These are phyloP conservation scores for Casaregolazyma suthepensis DNA, from an alignment of 1,139 yeast species.

Conservation along the genomic window DNA sequence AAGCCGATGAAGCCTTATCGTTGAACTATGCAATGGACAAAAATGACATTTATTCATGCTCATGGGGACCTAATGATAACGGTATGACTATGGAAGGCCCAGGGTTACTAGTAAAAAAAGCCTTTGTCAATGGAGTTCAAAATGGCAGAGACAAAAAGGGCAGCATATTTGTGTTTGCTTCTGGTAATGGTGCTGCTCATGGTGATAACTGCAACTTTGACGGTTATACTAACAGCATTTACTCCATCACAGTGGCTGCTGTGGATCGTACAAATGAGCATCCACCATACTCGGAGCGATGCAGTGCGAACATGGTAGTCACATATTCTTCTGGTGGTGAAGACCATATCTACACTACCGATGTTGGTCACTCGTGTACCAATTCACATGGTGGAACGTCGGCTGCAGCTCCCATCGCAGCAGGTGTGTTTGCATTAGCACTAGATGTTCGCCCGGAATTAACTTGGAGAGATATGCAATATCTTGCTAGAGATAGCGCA, in stretches of 20 bases:
- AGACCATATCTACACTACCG: conserved; percentile 89
- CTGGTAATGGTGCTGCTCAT: conserved; percentile 83
- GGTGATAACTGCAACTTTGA: conserved; percentile 95
- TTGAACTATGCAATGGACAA: conserved; percentile 67
- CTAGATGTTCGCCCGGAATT: conserved; percentile 76
- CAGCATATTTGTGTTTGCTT: conserved; percentile 87
- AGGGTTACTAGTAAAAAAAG: conserved; percentile 66
- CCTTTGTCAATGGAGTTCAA: conserved; percentile 76
- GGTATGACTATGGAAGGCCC: conserved; percentile 87
- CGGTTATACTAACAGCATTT: conserved; percentile 94
- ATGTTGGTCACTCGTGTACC: conserved; percentile 63
- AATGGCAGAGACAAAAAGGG: conserved; percentile 83
- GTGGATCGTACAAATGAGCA: conserved; percentile 79
- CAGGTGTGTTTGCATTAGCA: conserved; percentile 83
- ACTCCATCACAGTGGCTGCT: conserved; percentile 93
- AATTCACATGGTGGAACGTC: conserved; percentile 90
- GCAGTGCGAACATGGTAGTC: conserved; percentile 94
- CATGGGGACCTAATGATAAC: conserved; percentile 98
- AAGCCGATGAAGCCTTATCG: conserved; percentile 89
- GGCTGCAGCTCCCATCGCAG: conserved; percentile 98
- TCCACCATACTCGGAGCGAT: conserved; percentile 85
- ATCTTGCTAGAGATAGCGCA: conserved; percentile 68
- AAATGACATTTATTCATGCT: conserved; percentile 92
- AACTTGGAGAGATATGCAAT: conserved; percentile 96
- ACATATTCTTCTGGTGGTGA: conserved; percentile 91